Base-by-base conservation (phyloP, 306 rosid species). In the Calophaca sinica region DNA sequence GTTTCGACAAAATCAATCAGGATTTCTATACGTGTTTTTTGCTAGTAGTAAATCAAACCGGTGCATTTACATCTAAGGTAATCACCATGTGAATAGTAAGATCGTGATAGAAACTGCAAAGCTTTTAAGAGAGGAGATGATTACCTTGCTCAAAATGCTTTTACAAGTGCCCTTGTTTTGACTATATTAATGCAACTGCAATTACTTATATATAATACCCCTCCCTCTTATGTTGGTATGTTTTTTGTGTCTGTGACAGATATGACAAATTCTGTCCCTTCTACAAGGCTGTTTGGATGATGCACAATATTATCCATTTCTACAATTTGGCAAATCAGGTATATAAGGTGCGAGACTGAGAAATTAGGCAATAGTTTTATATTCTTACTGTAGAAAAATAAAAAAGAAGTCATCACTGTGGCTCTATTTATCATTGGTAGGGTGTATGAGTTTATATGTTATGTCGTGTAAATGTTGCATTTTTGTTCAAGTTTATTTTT, bases 231-330 rank as follows among this genome's bases (percentile, higher is more conserved):
- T 68, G 4, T 29, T 3, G 68, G 38, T 26, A 5, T 51, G 32
- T 31, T 44, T 61, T 69, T 63, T 49, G 5, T 81, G 82, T 59
- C 70, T 81, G 57, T 68, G 58, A 79, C 83, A 94, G 99, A 70
- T 94, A 94, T 78, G 99, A 94, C 86, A 94, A 94, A 78, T 94
- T 87, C 88, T 94, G 99, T 77, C 97, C 99, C 29, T 92, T 94
- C 91, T 94, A 92, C 96, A 94, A 94, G 89, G 92, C 99, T 52
- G 97, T 92, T 50, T 94, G 99, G 99, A 87, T 94, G 99, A 94
- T 94, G 99, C 96, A 97, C 82, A 94, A 94, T 81, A 94, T 94
- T 76, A 94, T 94, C 68, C 99, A 94, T 87, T 94, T 88, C 91
- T 94, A 50, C 85, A 92, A 88, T 86, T 85, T 94, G 92, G 97